phyloP scores from a whole-genome alignment of 1,139 yeast species.

The Yamadazyma dushanensis region DNA sequence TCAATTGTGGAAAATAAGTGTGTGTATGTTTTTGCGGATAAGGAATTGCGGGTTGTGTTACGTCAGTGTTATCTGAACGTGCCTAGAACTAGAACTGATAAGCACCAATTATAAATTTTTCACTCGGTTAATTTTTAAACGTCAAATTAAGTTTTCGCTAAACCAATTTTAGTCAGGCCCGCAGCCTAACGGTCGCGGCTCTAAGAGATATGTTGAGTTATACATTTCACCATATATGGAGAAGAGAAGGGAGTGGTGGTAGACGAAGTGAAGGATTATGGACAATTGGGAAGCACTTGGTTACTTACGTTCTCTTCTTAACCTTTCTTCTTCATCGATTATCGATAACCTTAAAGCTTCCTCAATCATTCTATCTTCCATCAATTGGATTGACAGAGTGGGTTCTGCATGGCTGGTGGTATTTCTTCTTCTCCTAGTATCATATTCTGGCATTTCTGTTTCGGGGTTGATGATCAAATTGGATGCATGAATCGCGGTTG shows the following conservation, averaged over 20 bases:
- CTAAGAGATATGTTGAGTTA: no score
- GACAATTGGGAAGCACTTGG: background rate
- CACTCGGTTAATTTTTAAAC: background rate
- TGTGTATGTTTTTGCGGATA: no score
- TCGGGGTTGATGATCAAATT: conserved; percentile 50
- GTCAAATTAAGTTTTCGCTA: conserved; percentile 2
- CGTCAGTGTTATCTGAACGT: no score
- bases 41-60: no score
- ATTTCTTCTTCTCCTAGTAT: conserved; percentile 20
- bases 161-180: background rate
- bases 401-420: conserved; percentile 4
- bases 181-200: no score
- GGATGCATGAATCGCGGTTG: conserved; percentile 88
- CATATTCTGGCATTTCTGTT: conserved; percentile 21
- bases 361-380: conserved; percentile 80
- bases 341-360: conserved; percentile 78
- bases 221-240: background rate
- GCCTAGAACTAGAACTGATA: no score
- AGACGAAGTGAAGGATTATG: background rate
- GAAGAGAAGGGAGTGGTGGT: background rate
- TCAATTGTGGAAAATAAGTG: no score
- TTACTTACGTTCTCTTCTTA: conserved; percentile 2
- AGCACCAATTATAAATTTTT: no score
- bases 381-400: conserved; percentile 19
- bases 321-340: conserved; percentile 63